phyloP scores from a whole-genome alignment of 164 flowering plant species.

The Vitis cinerea region DNA sequence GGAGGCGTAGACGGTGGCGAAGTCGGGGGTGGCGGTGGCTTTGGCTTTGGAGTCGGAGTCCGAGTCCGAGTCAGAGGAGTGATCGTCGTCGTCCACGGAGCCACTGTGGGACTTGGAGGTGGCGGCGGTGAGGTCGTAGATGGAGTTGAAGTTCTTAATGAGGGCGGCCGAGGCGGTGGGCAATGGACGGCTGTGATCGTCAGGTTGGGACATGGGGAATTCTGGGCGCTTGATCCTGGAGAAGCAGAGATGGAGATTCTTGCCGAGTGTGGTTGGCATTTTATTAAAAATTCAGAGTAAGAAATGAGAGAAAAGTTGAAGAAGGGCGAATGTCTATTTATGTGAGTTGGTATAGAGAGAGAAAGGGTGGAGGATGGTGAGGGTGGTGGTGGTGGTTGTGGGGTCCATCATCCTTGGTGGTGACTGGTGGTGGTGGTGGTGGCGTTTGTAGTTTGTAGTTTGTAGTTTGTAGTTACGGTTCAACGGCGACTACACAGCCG shows the following conservation, averaged over 20 bases:
- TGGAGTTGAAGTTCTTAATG: conserved; percentile 31
- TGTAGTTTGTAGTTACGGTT: conserved; percentile 3
- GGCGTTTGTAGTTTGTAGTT: neutral
- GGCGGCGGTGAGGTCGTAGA: conserved; percentile 22
- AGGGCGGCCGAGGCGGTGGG: conserved; percentile 6
- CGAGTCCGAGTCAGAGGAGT: conserved; percentile 9
- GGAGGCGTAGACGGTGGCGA: conserved; percentile 54
- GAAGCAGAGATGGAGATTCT: conserved; percentile 48
- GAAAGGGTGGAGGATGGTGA: conserved; percentile 2
- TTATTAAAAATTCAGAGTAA: neutral
- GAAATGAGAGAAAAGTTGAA: neutral
- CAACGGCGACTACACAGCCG: conserved; percentile 5
- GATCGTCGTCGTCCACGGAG: conserved; percentile 1
- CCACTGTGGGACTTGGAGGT: conserved; percentile 1
- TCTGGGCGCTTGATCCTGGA: conserved; percentile 33
- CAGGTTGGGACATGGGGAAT: conserved; percentile 8
- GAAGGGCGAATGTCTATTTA: neutral
- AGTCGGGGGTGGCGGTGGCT: conserved; percentile 24
- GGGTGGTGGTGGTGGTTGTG: neutral
- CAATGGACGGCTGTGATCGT: conserved; percentile 19
- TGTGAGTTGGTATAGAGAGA: neutral
- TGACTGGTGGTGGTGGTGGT: too few species aligned
- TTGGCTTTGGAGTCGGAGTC: conserved; percentile 12
- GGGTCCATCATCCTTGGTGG: neutral
- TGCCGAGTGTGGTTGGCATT: conserved; percentile 27